Base-by-base conservation (phyloP, 1,139 yeast species). In the Dujonia santamariae region DNA sequence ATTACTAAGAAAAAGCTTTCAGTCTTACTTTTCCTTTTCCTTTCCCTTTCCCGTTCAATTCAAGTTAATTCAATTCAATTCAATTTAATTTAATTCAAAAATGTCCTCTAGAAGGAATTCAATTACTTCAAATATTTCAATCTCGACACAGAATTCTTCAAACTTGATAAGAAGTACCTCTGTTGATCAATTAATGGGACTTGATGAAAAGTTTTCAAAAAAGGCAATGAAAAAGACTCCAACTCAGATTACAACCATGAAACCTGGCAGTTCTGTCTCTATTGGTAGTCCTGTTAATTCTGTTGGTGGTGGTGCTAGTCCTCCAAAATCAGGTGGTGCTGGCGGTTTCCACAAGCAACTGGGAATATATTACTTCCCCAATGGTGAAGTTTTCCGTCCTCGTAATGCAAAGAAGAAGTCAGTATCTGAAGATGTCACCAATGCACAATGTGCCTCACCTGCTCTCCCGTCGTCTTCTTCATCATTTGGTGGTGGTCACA, bases 351-450 rank as follows among this genome's bases (percentile, higher is more conserved):
- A 50, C 33, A 51, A 50, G 37, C 4, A 44, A 39, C 32, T 43
- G 11, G 72, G 72, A 4, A 51, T 61, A 34, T 72, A 64, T 46
- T 65, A 59, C 42, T 75, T 74, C 45, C 79, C 80, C 9, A 74
- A 75, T 47, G 80, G 80, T 32, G 80, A 74, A 46, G 63, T 73
- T 4, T 75, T 74, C 47, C 54, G 73, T 22, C 79, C 80, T 1
- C 48, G 78, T 29, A 50, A 30, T 19, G 15, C 19, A 13, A 31
- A 26, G 24, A 19, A 14, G 21, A 28, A 27, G 26, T 17, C 21
- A 3, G 9, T 28, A 9, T 15, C 26, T 6, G 9, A 4, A 5
- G 15, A 7, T 7, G 20, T n/a, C 12, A 24, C 9, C 26, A 6
- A 26, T n/a, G 29, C 21, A n/a, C 29, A 12, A 26, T 19, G 19